Evolutionary conservation across 805 yeast species (phyloP).

Genomic region (Candida succiphila): DNA sequence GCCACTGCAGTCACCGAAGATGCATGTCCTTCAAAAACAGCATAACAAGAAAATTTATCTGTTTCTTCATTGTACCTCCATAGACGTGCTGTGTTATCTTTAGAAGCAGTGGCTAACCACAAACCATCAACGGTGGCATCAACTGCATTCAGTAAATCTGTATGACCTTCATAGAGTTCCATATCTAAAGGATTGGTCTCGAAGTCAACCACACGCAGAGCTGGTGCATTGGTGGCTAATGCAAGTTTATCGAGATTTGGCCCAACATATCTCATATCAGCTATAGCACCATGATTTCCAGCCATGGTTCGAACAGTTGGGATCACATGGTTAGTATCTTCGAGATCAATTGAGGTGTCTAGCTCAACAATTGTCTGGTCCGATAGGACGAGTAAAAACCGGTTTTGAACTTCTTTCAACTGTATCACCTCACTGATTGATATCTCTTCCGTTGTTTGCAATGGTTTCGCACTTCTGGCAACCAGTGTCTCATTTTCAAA

Average conservation of each 20-base stretch:
- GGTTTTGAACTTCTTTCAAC: conserved; percentile 17
- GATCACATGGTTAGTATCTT: conserved; percentile 22
- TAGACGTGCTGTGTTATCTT: conserved; percentile 75
- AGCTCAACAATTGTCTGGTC: conserved; percentile 65
- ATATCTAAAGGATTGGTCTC: conserved; percentile 48
- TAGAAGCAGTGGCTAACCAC: conserved; percentile 90
- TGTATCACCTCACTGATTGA: conserved; percentile 48
- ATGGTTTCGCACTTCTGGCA: conserved; percentile 36
- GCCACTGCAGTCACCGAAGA: conserved; percentile 79
- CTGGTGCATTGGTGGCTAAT: conserved; percentile 89
- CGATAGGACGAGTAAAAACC: conserved; percentile 49
- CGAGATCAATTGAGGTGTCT: conserved; percentile 12
- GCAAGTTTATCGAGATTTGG: conserved; percentile 53
- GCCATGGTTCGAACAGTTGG: conserved; percentile 51
- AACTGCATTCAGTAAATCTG: conserved; percentile 71
- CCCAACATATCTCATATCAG: conserved; percentile 76
- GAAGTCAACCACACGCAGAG: conserved; percentile 66
- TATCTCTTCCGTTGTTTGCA: conserved; percentile 61
- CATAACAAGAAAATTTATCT: conserved; percentile 33
- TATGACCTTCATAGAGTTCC: conserved; percentile 67
- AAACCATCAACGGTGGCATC: conserved; percentile 72
- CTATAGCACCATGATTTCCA: conserved; percentile 93
- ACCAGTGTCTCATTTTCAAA: conserved; percentile 35
- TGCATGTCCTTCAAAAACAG: conserved; percentile 77
- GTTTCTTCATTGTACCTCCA: conserved; percentile 57